Conservation (phyloP, 768 basidiomycete species). For the Neoboletus subvelutipes region DNA sequence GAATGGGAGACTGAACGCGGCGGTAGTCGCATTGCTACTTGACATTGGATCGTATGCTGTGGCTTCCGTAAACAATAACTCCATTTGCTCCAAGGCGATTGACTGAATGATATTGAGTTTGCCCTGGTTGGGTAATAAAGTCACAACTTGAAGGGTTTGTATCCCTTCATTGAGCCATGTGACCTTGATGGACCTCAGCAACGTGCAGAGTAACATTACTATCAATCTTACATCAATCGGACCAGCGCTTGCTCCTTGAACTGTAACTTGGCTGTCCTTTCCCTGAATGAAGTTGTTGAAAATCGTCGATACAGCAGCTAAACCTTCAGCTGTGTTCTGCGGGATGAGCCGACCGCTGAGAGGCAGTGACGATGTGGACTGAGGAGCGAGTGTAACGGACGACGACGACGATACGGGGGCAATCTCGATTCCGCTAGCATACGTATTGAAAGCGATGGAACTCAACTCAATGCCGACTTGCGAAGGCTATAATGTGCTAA, state of each 20-base stretch:
- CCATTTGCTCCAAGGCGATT: slow-evolving; percentile 57
- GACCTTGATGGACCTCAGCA: slow-evolving; percentile 40
- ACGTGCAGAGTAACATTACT: not conserved
- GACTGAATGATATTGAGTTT: slow-evolving; percentile 61
- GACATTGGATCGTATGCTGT: slow-evolving; percentile 58
- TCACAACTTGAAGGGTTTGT: slow-evolving; percentile 55
- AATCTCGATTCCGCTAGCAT: slow-evolving; percentile 50
- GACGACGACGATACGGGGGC: slow-evolving; percentile 55
- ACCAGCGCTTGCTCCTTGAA: slow-evolving; percentile 59
- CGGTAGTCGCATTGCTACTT: slow-evolving; percentile 58
- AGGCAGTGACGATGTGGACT: slow-evolving; percentile 48
- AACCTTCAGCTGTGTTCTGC: slow-evolving; percentile 50
- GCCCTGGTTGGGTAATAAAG: slow-evolving; percentile 64
- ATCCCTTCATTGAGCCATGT: slow-evolving; percentile 75
- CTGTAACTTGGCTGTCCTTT: slow-evolving; percentile 55
- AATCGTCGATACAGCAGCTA: slow-evolving; percentile 57
- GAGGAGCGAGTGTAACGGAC: slow-evolving; percentile 54
- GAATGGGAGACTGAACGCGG: slow-evolving; percentile 67
- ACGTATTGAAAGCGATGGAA: slow-evolving; percentile 61
- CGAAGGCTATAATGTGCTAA: slow-evolving; percentile 48
- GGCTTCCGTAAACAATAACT: slow-evolving; percentile 55
- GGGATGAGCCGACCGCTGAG: slow-evolving; percentile 65
- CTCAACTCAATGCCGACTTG: slow-evolving; percentile 70
- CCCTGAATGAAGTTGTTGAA: slow-evolving; percentile 77
- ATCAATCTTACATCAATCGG: slow-evolving; percentile 47